phyloP scores from a whole-genome alignment of 2,329 filamentous ascomycete genomes.

The Neodidymelliopsis sp. region DNA sequence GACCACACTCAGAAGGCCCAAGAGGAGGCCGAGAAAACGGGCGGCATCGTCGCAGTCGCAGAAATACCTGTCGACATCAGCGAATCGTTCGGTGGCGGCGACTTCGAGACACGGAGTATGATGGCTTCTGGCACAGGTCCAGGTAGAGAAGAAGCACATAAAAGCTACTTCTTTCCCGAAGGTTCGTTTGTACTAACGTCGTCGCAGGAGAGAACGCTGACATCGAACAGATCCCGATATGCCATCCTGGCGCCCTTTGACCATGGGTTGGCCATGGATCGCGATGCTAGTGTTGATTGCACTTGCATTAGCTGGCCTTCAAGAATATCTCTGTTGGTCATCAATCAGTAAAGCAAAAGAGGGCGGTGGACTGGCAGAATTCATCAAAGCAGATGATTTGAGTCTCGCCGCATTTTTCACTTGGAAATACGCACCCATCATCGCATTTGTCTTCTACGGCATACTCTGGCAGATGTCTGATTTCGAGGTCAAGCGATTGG shows the following conservation, averaged over 20 bases:
- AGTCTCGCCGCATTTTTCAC: constrained; percentile 43
- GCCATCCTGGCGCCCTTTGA: constrained; percentile 50
- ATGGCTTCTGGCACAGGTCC: constrained; percentile 27
- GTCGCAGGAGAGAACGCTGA: constrained; percentile 1
- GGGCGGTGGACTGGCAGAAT: constrained; percentile 40
- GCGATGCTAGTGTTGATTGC: constrained; percentile 44
- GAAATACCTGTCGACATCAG: constrained; percentile 54
- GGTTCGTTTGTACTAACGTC: constrained; percentile 19
- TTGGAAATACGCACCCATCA: constrained; percentile 53
- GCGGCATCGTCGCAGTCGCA: constrained; percentile 53
- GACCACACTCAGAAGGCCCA: constrained; percentile 47
- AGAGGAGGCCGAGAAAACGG: constrained; percentile 53
- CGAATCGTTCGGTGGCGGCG: constrained; percentile 45
- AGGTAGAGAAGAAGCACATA: constrained; percentile 34
- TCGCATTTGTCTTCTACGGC: constrained; percentile 58
- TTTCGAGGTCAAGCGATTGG: constrained; percentile 59
- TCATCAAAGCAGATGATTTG: constrained; percentile 39
- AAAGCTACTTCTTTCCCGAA: constrained; percentile 50
- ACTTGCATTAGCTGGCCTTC: constrained; percentile 42
- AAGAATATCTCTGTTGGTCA: constrained; percentile 49
- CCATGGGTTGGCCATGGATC: constrained; percentile 50
- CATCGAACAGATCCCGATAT: constrained; percentile 43
- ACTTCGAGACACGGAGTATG: constrained; percentile 43
- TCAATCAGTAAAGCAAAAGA: constrained; percentile 35
- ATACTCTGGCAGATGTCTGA: constrained; percentile 60